Evolutionary conservation across 805 yeast genomes (phyloP).

Genomic region (Metschnikowia borealis): DNA sequence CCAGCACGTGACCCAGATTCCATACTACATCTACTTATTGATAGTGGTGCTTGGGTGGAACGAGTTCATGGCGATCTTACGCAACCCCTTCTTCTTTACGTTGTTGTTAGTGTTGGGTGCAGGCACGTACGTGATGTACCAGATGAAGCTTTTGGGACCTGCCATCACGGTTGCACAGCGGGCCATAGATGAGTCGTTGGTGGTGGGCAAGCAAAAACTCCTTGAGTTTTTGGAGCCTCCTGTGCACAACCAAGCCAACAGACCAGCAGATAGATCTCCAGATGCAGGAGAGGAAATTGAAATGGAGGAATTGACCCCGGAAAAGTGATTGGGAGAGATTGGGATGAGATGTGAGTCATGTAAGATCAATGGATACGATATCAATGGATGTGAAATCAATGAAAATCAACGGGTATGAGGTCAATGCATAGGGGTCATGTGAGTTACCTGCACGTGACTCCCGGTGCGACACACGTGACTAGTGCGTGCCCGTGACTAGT

Average conservation of each 20-base stretch:
- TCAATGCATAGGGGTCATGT: too few relatives aligned
- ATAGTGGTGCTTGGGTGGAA: slow-evolving; percentile 88
- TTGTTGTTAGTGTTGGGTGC: slow-evolving; percentile 55
- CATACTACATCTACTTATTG: slow-evolving; percentile 73
- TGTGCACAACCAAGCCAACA: slow-evolving; percentile 7
- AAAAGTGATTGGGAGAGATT: background rate
- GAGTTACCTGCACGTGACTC: too few relatives aligned
- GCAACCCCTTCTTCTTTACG: slow-evolving; percentile 80
- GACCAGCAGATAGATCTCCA: too few relatives aligned
- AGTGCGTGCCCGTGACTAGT: background rate
- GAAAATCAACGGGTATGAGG: too few relatives aligned
- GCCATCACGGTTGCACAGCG: slow-evolving; percentile 56
- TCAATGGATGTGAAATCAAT: too few relatives aligned
- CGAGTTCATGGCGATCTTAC: slow-evolving; percentile 81
- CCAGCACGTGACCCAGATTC: slow-evolving; percentile 73
- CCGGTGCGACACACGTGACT: background rate
- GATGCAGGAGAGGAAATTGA: slow-evolving; percentile 14
- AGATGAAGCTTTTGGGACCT: slow-evolving; percentile 73
- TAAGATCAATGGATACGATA: too few relatives aligned
- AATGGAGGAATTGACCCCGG: slow-evolving; percentile 12
- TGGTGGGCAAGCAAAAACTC: slow-evolving; percentile 56
- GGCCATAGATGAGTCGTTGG: slow-evolving; percentile 53
- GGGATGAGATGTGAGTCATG: background rate
- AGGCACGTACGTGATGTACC: slow-evolving; percentile 62
- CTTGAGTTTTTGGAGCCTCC: slow-evolving; percentile 48